A percentile compares a stretch with the other conserved stretches of the same genome.
Conservation (phyloP, 2,329 filamentous ascomycete genomes). For the Trichoderma simmonsii region DNA sequence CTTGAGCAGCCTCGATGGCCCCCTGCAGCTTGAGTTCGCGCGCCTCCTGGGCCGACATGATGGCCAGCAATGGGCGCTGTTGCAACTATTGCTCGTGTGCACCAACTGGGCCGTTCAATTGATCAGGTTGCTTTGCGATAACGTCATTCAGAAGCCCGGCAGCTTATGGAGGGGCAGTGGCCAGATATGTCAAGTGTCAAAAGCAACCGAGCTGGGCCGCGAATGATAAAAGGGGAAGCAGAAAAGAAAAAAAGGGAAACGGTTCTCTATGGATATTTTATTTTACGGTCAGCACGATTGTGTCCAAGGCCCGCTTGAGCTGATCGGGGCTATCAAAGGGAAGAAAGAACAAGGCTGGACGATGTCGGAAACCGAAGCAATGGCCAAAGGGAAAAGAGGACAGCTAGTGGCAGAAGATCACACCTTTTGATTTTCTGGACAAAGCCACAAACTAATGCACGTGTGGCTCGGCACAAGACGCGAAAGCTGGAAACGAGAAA, state of each 20-base stretch:
- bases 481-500: conserved; percentile 1
- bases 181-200: background rate
- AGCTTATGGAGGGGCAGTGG: conserved; percentile 16
- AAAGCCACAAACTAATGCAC: conserved; percentile 17
- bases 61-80: conserved; percentile 19
- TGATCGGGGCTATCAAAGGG: background rate
- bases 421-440: conserved; percentile 2
- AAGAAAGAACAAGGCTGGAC: conserved; percentile 4
- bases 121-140: conserved; percentile 3
- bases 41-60: conserved; percentile 36
- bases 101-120: conserved; percentile 17
- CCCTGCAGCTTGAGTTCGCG: conserved; percentile 78
- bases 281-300: background rate
- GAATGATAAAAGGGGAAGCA: background rate
- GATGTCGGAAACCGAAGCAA: background rate
- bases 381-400: conserved; percentile 4
- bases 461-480: conserved; percentile 17
- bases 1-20: conserved; percentile 70
- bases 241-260: background rate
- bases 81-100: conserved; percentile 1
- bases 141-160: conserved; percentile 18
- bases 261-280: background rate
- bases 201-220: background rate
- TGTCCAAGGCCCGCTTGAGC: background rate
- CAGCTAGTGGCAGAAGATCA: conserved; percentile 11